Evolutionary conservation across 2,329 filamentous ascomycete genomes (phyloP).

Genomic region (Graphilbum fragrans): DNA sequence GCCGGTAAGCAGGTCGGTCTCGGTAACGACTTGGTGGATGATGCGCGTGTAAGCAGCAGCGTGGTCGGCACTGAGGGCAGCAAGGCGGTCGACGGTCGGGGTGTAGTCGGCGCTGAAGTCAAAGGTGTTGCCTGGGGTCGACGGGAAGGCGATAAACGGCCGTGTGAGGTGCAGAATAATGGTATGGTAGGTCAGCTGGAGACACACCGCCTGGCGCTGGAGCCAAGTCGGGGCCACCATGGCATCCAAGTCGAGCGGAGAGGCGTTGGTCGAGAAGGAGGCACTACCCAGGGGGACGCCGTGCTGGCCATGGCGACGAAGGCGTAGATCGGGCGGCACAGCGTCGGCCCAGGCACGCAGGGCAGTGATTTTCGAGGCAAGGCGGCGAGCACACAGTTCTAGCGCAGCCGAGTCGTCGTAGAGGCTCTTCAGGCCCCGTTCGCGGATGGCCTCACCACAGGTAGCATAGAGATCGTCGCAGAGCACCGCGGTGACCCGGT

Average conservation of each 20-base stretch:
- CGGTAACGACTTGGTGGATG: constrained; percentile 15
- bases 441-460: constrained; percentile 12
- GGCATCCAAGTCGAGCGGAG: constrained; percentile 15
- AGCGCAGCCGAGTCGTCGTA: constrained; percentile 15
- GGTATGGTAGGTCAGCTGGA: constrained; percentile 20
- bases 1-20: constrained; percentile 15
- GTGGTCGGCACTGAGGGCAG: constrained; percentile 13
- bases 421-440: constrained; percentile 11
- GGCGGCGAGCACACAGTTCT: constrained; percentile 9
- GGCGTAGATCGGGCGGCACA: background rate
- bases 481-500: constrained; percentile 19
- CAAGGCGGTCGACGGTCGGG: constrained; percentile 6
- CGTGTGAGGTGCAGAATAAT: constrained; percentile 17
- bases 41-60: constrained; percentile 19
- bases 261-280: constrained; percentile 17
- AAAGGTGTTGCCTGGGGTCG: constrained; percentile 10
- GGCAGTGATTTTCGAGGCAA: background rate
- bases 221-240: constrained; percentile 13
- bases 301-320: background rate
- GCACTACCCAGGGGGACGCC: constrained; percentile 1
- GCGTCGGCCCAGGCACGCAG: constrained; percentile 1
- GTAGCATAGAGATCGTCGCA: constrained; percentile 20
- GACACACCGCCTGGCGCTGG: constrained; percentile 16
- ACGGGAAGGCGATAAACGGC: constrained; percentile 16
- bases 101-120: constrained; percentile 4